phyloP scores from a whole-genome alignment of 2,329 filamentous ascomycete species.

The Aspergillus sp. region DNA sequence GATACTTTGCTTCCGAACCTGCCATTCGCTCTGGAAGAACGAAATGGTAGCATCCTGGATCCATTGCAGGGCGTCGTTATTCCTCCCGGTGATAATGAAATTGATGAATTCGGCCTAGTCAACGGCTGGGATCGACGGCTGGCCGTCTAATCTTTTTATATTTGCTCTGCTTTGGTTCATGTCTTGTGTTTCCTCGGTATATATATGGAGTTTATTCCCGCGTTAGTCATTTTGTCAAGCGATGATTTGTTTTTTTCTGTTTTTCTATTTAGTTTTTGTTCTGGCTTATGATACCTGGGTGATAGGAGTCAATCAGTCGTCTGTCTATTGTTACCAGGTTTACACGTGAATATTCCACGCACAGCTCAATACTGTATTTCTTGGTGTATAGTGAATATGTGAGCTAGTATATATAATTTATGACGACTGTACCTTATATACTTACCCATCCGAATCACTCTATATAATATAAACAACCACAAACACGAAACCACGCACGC shows the following conservation, averaged over 20 bases:
- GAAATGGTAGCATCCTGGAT: conserved; percentile 31
- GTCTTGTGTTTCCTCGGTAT: background rate
- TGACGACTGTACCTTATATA: background rate
- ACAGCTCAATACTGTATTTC: background rate
- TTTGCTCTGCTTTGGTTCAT: background rate
- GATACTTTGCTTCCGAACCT: conserved; percentile 34
- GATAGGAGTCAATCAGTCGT: conserved; percentile 1
- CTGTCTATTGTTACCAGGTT: background rate
- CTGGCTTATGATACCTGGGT: conserved; percentile 11
- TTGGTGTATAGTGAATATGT: background rate
- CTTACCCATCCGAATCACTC: background rate
- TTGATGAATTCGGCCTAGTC: conserved; percentile 33
- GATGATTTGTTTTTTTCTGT: background rate
- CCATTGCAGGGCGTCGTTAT: conserved; percentile 40
- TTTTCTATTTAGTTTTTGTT: background rate
- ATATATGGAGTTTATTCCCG: background rate
- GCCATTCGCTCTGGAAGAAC: conserved; percentile 26
- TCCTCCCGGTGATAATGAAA: conserved; percentile 33
- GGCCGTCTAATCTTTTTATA: conserved; percentile 23
- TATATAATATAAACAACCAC: background rate
- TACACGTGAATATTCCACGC: background rate
- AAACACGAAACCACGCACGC: background rate
- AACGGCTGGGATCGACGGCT: conserved; percentile 33
- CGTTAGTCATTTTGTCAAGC: conserved; percentile 3
- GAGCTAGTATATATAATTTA: background rate